phyloP scores from a whole-genome alignment of 139 green algal species.

The Marvania coccoides region DNA sequence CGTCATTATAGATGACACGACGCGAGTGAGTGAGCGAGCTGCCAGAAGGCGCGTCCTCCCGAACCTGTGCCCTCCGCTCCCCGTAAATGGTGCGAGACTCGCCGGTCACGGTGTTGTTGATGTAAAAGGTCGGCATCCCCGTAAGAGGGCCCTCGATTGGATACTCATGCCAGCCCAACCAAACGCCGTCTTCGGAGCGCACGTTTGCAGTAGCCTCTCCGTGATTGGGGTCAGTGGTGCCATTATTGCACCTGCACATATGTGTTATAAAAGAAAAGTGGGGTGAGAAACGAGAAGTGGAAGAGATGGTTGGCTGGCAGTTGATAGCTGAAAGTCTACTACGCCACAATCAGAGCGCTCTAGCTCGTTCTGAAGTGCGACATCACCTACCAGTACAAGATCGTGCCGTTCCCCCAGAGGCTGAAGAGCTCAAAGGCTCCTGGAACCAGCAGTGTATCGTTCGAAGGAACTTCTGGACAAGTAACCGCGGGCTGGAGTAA shows the following conservation, averaged over 20 bases:
- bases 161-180: neutral
- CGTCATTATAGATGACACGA: neutral
- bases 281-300: neutral
- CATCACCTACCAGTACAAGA: too few relatives aligned
- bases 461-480: too few relatives aligned
- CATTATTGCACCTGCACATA: neutral
- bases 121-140: neutral
- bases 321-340: too few relatives aligned
- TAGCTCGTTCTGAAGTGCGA: too few relatives aligned
- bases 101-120: neutral
- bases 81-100: neutral
- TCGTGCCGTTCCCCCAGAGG: too few relatives aligned
- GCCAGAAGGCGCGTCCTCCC: neutral
- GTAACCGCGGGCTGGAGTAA: too few relatives aligned
- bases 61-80: neutral
- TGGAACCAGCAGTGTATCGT: too few relatives aligned
- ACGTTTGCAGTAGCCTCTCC: neutral
- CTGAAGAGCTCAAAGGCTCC: too few relatives aligned
- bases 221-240: neutral
- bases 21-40: neutral
- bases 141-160: neutral
- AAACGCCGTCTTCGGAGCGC: neutral
- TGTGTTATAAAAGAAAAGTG: neutral
- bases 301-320: too few relatives aligned
- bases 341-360: too few relatives aligned